Base-by-base conservation (phyloP, 1,139 yeast genomes). In the Yamadazyma sp. region DNA sequence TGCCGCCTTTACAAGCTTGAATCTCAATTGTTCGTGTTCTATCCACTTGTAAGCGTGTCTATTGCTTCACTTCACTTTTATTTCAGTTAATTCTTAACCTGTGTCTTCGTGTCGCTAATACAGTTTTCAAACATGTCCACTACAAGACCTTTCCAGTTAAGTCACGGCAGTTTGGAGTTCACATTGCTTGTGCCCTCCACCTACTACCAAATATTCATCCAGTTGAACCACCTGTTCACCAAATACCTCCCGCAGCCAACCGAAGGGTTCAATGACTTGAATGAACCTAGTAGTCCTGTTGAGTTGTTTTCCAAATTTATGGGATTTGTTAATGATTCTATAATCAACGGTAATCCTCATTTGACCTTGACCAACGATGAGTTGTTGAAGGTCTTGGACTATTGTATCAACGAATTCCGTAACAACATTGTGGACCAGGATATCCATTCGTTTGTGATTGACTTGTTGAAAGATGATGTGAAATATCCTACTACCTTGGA, bases 81-180 rank as follows among this genome's bases (percentile, higher is more conserved):
- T 6, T 23, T 6, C 26, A 23, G 26, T 11, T 23, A 23, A 23
- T 11, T 10, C 13, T 5, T n/a, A 10, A 6, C 6, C 23, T 6
- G 23, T 21, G 10, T n/a, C n/a, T n/a, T n/a, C n/a, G n/a, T n/a
- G n/a, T n/a, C n/a, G n/a, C n/a, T n/a, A n/a, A n/a, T n/a, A n/a
- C n/a, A n/a, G n/a, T 32, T 32, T 32, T 8, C 24, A 24, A 21
- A 4, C 21, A 57, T 56, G 62, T 54, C 58, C 27, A 54, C 61
- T 10, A 50, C 64, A 29, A 70, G 76, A 53, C 96, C 97, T 32
- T 76, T 92, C 58, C 84, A 84, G 44, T 76, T 92, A 53, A 69
- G 80, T 44, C 95, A 88, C 57, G 97, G 97, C 42, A 68, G 86
- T 29, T 78, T 90, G 45, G 97, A 92, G 69, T 89, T 89, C 63